A percentile compares a stretch with the other conserved stretches of the same genome.
Evolutionary conservation across 176 grass and related monocot genomes (phyloP).

Genomic region (Carex myosuroides): DNA sequence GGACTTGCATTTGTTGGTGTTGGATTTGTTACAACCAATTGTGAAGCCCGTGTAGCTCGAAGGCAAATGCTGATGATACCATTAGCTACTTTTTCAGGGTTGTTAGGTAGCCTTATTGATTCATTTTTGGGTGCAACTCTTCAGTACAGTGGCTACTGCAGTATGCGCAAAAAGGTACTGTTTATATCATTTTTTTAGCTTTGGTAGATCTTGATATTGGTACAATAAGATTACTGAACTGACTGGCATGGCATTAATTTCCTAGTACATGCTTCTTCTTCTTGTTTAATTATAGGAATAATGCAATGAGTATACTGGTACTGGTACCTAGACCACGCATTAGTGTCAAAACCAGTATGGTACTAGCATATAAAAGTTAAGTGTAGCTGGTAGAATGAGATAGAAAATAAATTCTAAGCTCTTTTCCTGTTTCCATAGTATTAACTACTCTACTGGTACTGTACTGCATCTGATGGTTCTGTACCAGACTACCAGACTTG

Average conservation of each 20-base stretch:
- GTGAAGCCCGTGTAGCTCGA: constrained; percentile 42
- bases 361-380: not conserved
- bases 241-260: not conserved
- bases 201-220: not conserved
- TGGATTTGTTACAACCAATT: constrained; percentile 64
- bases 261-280: not conserved
- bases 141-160: constrained; percentile 85
- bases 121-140: constrained; percentile 77
- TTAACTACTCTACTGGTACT: not conserved
- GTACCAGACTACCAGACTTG: not conserved
- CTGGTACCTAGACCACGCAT: not conserved
- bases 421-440: not conserved
- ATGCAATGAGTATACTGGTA: not conserved
- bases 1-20: constrained; percentile 69
- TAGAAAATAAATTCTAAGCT: not conserved
- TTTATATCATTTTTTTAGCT: not conserved
- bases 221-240: not conserved
- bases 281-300: not conserved
- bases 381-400: not conserved
- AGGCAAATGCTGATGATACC: constrained; percentile 72
- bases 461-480: not conserved
- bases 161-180: constrained; percentile 64
- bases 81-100: constrained; percentile 55
- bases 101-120: constrained; percentile 81
- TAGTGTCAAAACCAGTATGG: not conserved